Conservation (phyloP, 352 stramenopile species). For the Phytophthora pinifolia region DNA sequence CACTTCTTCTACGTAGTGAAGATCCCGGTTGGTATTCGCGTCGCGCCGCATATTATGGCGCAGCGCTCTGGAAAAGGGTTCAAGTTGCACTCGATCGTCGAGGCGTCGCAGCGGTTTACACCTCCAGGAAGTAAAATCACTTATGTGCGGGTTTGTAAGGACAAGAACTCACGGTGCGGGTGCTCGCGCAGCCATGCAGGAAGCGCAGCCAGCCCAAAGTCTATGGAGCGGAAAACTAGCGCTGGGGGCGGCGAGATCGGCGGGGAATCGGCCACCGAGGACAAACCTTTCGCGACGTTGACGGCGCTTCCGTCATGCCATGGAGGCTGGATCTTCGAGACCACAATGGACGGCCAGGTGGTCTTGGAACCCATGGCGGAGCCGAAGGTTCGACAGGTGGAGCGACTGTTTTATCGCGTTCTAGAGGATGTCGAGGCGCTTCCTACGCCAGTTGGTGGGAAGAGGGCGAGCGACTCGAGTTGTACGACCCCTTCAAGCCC, state of each 20-base stretch:
- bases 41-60: slow-evolving; percentile 83
- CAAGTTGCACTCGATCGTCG: slow-evolving; percentile 81
- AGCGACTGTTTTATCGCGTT: slow-evolving; percentile 79
- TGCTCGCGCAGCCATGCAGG: slow-evolving; percentile 48
- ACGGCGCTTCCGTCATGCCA: slow-evolving; percentile 44
- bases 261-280: slow-evolving; percentile 3
- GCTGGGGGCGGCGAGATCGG: slow-evolving; percentile 13
- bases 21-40: slow-evolving; percentile 81
- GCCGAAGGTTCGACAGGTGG: slow-evolving; percentile 62
- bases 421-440: slow-evolving; percentile 68
- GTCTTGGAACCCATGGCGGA: slow-evolving; percentile 71
- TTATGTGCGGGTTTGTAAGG: slow-evolving; percentile 80
- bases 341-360: slow-evolving; percentile 81
- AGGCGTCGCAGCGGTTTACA: slow-evolving; percentile 82
- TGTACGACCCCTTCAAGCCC: slow-evolving; percentile 29
- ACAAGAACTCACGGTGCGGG: slow-evolving; percentile 63
- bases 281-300: slow-evolving; percentile 22
- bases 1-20: slow-evolving; percentile 87
- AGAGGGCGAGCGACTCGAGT: slow-evolving; percentile 4
- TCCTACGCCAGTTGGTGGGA: slow-evolving; percentile 43
- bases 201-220: slow-evolving; percentile 28
- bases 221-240: slow-evolving; percentile 22
- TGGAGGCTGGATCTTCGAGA: slow-evolving; percentile 85
- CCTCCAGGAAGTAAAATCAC: slow-evolving; percentile 81
- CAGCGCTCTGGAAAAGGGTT: slow-evolving; percentile 79